Percentiles rank a stretch among this genome's conserved stretches.
Conservation (phyloP, 495 filamentous ascomycete species). For the Penicillium crystallinum region DNA sequence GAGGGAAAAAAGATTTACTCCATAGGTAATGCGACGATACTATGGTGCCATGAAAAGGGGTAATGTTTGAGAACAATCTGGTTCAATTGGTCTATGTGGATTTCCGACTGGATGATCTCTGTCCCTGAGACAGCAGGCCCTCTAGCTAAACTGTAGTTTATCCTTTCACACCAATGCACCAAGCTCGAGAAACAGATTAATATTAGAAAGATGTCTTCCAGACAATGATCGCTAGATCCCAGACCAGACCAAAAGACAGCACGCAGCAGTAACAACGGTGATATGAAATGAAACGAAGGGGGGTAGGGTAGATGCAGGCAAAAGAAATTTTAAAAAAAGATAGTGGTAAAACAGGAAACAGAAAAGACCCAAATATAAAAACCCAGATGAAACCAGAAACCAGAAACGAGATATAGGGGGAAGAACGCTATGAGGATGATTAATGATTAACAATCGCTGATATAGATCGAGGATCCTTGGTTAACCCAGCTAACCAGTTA, state of each 20-base stretch:
- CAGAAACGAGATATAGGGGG: slow-evolving; percentile 3
- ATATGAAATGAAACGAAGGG: not conserved
- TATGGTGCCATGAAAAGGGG: not conserved
- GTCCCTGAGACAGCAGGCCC: not conserved
- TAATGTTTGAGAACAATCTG: not conserved
- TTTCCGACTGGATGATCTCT: not conserved
- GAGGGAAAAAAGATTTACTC: not conserved
- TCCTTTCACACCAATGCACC: not conserved
- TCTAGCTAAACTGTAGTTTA: not conserved
- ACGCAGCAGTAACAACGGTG: not conserved
- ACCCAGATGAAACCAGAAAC: slow-evolving; percentile 1
- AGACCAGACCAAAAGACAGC: slow-evolving; percentile 2
- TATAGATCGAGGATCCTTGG: slow-evolving; percentile 7
- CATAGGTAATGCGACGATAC: too few relatives aligned
- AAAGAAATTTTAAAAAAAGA: not conserved
- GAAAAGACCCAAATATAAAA: not conserved
- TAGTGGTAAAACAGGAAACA: not conserved
- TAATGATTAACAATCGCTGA: slow-evolving; percentile 23
- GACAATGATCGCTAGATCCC: slow-evolving; percentile 2
- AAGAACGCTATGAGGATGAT: slow-evolving; percentile 13
- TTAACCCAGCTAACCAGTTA: slow-evolving; percentile 13
- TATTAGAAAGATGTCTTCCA: slow-evolving; percentile 1
- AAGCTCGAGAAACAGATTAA: slow-evolving; percentile 7
- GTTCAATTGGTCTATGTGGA: not conserved
- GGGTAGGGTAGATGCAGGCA: not conserved